These are phyloP conservation scores for Wickerhamomyces strasburgensis DNA, from an alignment of 805 yeast genomes.

Conservation along the genomic window DNA sequence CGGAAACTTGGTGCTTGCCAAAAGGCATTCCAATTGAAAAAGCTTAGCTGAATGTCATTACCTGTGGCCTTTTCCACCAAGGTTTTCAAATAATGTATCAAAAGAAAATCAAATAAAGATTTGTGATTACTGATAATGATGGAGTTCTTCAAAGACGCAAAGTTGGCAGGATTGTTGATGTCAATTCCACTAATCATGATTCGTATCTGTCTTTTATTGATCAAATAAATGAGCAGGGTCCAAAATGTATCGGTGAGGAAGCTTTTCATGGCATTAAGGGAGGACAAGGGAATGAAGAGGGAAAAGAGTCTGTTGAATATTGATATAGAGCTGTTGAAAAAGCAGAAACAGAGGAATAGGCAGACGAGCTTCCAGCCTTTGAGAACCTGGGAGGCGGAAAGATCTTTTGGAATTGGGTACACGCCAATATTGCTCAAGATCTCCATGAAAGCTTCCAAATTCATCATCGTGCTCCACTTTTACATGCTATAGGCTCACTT, in stretches of 20 bases:
- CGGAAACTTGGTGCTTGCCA: slow-evolving; percentile 57
- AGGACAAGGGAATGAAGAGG: slow-evolving; percentile 3
- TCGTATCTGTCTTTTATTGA: slow-evolving; percentile 22
- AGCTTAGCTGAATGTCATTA: slow-evolving; percentile 33
- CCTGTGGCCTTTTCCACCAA: slow-evolving; percentile 23
- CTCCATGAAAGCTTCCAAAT: slow-evolving; percentile 7
- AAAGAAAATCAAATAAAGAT: slow-evolving; percentile 60
- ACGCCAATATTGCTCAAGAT: slow-evolving; percentile 18
- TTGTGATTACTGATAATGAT: slow-evolving; percentile 52
- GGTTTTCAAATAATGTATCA: slow-evolving; percentile 36
- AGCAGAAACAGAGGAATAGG: slow-evolving; percentile 8
- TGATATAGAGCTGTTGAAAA: slow-evolving; percentile 8
- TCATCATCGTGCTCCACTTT: no score
- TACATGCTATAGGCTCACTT: no score
- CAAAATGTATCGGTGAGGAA: slow-evolving; percentile 13
- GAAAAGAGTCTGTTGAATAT: slow-evolving; percentile 5
- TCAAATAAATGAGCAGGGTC: slow-evolving; percentile 16
- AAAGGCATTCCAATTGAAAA: slow-evolving; percentile 65
- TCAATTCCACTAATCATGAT: slow-evolving; percentile 25
- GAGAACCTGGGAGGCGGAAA: slow-evolving; percentile 12
- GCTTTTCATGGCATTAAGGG: slow-evolving; percentile 1
- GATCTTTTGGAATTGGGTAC: slow-evolving; percentile 18
- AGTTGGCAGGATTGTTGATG: slow-evolving; percentile 18
- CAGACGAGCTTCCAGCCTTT: slow-evolving; percentile 20
- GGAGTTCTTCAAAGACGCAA: slow-evolving; percentile 29